Base-by-base conservation (phyloP, 331 rosid species). In the Saraca asoca region DNA sequence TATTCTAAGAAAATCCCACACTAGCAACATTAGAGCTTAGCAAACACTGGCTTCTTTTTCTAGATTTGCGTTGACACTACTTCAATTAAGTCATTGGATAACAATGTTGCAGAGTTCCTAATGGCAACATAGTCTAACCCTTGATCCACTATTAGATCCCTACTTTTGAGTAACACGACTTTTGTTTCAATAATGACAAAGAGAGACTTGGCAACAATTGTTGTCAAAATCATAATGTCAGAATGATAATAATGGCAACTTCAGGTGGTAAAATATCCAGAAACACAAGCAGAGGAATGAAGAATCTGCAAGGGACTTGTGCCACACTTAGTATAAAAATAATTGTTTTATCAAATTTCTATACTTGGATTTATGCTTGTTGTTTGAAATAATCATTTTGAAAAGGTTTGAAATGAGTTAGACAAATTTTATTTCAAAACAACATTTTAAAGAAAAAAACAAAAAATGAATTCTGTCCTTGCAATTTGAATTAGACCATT, bases 91-190 rank as follows among this genome's bases (percentile, higher is more conserved):
- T 93, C 95, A 53, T 37, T 34, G 1, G 98, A 93, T 4, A 82
- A 18, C 66, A 93, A 68, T 72, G 83, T 82, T 0, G 85, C 86
- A 3, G 98, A 76, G 76, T 93, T 93, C 87, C 91, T 68, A 17
- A 95, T 87, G 6, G 96, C 98, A 19, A 85, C 95, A 64, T 84
- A 90, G 55, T 93, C 96, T 85, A 93, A 73, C 0, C 95, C 96
- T 63, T 87, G 95, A 10, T 84, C 98, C 62, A 87, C 52, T 12
- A 55, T 84, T 65, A 93, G 58, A 66, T 93, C 96, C 75, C 94
- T 85, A 24, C 91, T 87, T 77, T 66, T 81, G 12, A 87, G 85
- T 59, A 93, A 19, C 75, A 93, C 97, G 2, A 81, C 85, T 69
- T 87, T 90, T 41, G 98, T 93, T 61, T 96, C 98, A 5, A 64